phyloP scores from a whole-genome alignment of 2,329 filamentous ascomycete species.

The Cadophora gregata region DNA sequence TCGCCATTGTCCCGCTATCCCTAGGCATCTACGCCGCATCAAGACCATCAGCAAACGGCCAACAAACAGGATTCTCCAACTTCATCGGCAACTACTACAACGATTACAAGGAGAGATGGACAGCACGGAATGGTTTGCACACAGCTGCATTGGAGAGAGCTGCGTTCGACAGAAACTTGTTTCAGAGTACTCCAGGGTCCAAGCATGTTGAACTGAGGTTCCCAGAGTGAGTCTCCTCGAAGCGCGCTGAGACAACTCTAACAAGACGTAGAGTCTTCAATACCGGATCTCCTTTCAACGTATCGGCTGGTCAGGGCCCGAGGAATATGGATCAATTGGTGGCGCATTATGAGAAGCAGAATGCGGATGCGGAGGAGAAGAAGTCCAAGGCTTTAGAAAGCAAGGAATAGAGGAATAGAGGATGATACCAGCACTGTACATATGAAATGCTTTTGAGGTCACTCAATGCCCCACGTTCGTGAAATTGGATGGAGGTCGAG shows the following conservation, averaged over 20 bases:
- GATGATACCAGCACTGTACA: constrained; percentile 36
- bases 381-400: constrained; percentile 50
- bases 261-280: constrained; percentile 63
- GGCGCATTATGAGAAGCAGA: constrained; percentile 65
- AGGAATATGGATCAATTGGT: constrained; percentile 65
- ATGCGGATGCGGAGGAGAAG: constrained; percentile 60
- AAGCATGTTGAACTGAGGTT: constrained; percentile 60
- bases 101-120: constrained; percentile 57
- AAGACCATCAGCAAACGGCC: constrained; percentile 45
- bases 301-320: constrained; percentile 62
- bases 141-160: constrained; percentile 66
- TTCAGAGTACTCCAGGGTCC: constrained; percentile 53
- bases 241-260: constrained; percentile 11
- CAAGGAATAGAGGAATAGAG: constrained; percentile 32
- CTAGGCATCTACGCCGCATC: constrained; percentile 53
- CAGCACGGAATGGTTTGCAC: constrained; percentile 64
- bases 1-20: constrained; percentile 52
- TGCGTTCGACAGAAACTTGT: constrained; percentile 65
- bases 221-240: constrained; percentile 62
- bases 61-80: constrained; percentile 50
- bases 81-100: constrained; percentile 64
- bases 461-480: neutral
- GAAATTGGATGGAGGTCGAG: no score
- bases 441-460: constrained; percentile 18
- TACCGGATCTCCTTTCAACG: constrained; percentile 66